Base-by-base conservation (phyloP, 164 flowering plant genomes). In the Tetrastigma voinierianum region DNA sequence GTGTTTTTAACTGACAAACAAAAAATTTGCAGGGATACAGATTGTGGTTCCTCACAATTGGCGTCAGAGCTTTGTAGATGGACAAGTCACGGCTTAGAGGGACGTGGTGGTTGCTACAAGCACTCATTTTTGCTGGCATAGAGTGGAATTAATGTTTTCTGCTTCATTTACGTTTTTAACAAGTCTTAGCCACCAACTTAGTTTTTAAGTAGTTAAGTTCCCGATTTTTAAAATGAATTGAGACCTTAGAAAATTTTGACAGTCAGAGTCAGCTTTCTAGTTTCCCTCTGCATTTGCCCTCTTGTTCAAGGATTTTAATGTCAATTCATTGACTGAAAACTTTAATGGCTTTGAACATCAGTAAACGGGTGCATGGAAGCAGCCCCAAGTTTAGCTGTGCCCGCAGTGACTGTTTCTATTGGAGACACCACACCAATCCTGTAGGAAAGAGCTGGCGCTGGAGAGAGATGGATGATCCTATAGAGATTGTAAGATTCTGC, bases 391-490 rank as follows among this genome's bases (percentile, higher is more conserved):
- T 77, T 96, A 76, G 98, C 99, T 93, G 99, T 74, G 99, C 99
- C n/a, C 93, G 91, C 76, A 93, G 98, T 81, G 99, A 93, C n/a
- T n/a, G n/a, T 53, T 93, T 96, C 76, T 96, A 98, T 70, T 96
- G 98, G 99, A 88, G 98, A 75, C 99, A 96, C 81, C 99, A 96
- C 77, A 91, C 98, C 25, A 96, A 96, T 81, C 99, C 99, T 66
- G 98, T 93, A 7, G 99, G 92, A 54, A 96, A 89, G 81, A 93
- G 91, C 75, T 96, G 99, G 99, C 83, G 70, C 72, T 96, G 99
- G 99, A 89, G n/a, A n/a, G n/a, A 91, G 83, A 93, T 96, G 92
- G 98, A 96, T 77, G 95, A 87, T 75, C 98, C 98, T 47, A 40
- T 90, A 62, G 93, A 74, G 67, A 96, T 96, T 71, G 98, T 96